These are phyloP conservation scores for Claviceps humidiphila DNA, from an alignment of 2,329 filamentous ascomycete genomes.

Conservation along the genomic window DNA sequence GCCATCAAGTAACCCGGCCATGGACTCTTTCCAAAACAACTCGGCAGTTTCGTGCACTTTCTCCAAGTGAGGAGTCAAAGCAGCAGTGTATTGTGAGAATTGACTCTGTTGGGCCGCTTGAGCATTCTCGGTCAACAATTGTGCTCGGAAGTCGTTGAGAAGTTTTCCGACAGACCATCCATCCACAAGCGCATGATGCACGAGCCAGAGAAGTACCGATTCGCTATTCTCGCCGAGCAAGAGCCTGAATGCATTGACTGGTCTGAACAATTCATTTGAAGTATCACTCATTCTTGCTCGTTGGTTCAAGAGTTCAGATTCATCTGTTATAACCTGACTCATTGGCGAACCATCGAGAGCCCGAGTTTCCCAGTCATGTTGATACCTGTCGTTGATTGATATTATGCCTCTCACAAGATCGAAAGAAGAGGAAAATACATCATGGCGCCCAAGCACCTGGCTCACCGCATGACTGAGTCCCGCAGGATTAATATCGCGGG, in stretches of 20 bases:
- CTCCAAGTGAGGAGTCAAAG: background rate
- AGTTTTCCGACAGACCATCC: background rate
- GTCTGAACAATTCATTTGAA: background rate
- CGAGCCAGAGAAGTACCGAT: background rate
- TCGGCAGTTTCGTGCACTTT: background rate
- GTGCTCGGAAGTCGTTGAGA: background rate
- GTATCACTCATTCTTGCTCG: background rate
- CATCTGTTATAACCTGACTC: background rate
- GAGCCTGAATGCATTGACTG: background rate
- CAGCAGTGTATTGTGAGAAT: background rate
- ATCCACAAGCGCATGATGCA: background rate
- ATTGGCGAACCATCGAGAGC: background rate
- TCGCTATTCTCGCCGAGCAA: background rate
- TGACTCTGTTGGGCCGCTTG: background rate
- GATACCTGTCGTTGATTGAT: background rate
- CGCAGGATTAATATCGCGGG: background rate
- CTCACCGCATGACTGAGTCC: background rate
- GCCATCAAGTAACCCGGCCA: background rate
- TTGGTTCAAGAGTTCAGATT: background rate
- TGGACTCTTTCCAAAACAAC: background rate
- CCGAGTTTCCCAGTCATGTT: background rate
- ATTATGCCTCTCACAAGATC: background rate
- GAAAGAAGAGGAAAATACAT: background rate
- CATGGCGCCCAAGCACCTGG: background rate
- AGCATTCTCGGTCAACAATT: background rate